These are phyloP conservation scores for Phytophthora pini DNA, from an alignment of 352 stramenopile species.

Conservation along the genomic window DNA sequence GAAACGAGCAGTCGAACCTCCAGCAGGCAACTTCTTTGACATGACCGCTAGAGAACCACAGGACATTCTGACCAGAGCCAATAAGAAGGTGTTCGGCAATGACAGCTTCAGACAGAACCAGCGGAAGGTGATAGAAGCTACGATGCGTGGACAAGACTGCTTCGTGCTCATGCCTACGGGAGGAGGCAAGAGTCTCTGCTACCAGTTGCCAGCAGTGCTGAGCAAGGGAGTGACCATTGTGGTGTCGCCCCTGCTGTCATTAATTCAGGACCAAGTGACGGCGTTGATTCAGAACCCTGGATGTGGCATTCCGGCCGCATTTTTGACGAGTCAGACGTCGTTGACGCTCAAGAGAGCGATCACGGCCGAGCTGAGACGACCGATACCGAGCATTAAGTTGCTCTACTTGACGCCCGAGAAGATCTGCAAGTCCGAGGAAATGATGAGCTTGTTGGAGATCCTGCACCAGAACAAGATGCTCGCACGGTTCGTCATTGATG, in stretches of 20 bases:
- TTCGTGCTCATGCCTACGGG: conserved; percentile 96
- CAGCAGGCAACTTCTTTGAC: conserved; percentile 2
- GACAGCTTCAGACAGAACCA: conserved; percentile 92
- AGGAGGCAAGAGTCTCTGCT: conserved; percentile 93
- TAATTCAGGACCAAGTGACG: conserved; percentile 95
- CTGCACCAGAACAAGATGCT: conserved; percentile 69
- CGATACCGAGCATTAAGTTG: conserved; percentile 77
- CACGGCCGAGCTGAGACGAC: conserved; percentile 84
- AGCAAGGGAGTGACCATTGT: conserved; percentile 91
- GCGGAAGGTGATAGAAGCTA: conserved; percentile 91
- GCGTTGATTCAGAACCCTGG: conserved; percentile 70
- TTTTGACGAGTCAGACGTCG: conserved; percentile 78
- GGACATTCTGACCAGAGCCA: conserved; percentile 61
- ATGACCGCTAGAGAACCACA: conserved; percentile 2
- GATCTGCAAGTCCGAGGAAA: conserved; percentile 79
- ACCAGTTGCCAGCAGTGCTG: conserved; percentile 84
- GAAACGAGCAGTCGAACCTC: conserved; percentile 23
- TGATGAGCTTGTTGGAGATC: conserved; percentile 66
- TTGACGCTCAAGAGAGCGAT: conserved; percentile 73
- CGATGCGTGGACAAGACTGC: conserved; percentile 88
- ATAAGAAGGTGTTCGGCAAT: conserved; percentile 77
- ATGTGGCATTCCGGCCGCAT: conserved; percentile 71
- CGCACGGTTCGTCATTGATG: conserved; percentile 95
- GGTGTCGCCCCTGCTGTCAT: conserved; percentile 92
- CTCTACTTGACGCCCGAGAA: conserved; percentile 97